Base-by-base conservation (phyloP, 208 protist species). In the Endotrypanum monterogeii region DNA sequence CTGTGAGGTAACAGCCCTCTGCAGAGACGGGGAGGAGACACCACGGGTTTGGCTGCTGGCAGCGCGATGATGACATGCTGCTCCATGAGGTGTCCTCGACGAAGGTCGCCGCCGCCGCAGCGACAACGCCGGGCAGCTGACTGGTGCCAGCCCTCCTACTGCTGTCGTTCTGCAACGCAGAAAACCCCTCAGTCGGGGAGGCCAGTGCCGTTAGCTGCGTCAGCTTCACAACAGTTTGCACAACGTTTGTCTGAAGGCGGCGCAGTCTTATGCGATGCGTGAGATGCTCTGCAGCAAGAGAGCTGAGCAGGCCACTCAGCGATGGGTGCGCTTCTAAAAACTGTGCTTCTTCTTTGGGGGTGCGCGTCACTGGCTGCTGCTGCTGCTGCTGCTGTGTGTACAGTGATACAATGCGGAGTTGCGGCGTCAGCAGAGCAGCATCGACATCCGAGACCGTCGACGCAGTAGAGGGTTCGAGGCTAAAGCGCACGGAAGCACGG, bases 1-100 rank as follows among this genome's bases (percentile, higher is more conserved):
- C 78, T 37, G 89, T 76, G 14, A 95, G 8, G 79, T 83, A 95
- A 57, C 91, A 72, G n/a, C 90, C 90, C 35, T 91, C 86, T 37
- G 79, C 83, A 1, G 85, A 74, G 14, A 91, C 67, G 14, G 86
- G 78, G 50, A 76, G 76, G 39, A 78, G 80, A 56, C 56, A 57
- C 78, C 77, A 86, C 54, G 76, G 67, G 69, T 83, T 83, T 73
- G 76, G 67, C 67, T 74, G 50, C 50, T 63, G 58, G 55, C 65
- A n/a, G 30, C 76, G 51, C 25, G 48, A 65, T 20, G 52, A 71
- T 1, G 52, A 46, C 9, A 61, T 56, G 46, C 78, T 78, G 39
- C 51, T 71, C 68, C 66, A 78, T 51, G 76, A 69, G 44, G 44
- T 70, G 39, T 76, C 76, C 70, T 80, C 70, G 12, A 52, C 70